Conservation (phyloP, 768 basidiomycete species). For the Termitomyces sp. region DNA sequence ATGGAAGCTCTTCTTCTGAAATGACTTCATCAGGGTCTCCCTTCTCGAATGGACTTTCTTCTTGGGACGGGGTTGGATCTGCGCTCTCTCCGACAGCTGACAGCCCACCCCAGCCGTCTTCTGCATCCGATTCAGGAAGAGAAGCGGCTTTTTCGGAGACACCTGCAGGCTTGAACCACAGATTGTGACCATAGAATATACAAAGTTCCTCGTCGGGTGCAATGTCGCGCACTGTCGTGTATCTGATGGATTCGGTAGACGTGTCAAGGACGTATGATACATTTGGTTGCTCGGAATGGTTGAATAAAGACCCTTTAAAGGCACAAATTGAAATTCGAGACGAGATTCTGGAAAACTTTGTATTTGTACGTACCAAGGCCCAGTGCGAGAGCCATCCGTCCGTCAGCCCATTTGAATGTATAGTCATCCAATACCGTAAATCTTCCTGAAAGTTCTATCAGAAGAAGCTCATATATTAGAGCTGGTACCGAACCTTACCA, state of each 20-base stretch:
- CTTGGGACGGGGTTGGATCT: slow-evolving; percentile 9
- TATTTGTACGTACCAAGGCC: slow-evolving; percentile 57
- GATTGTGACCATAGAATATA: slow-evolving; percentile 71
- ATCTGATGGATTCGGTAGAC: slow-evolving; percentile 58
- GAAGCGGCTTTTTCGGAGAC: not conserved
- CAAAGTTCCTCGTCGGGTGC: slow-evolving; percentile 69
- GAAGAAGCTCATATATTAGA: not conserved
- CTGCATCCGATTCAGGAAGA: slow-evolving; percentile 17
- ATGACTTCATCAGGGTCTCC: slow-evolving; percentile 49
- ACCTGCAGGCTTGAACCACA: slow-evolving; percentile 59
- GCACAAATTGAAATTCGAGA: slow-evolving; percentile 1
- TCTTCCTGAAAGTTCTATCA: slow-evolving; percentile 25
- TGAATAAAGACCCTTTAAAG: slow-evolving; percentile 72
- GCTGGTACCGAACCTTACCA: slow-evolving; percentile 29
- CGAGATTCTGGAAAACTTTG: not conserved
- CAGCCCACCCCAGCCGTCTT: slow-evolving; percentile 50
- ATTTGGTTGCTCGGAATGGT: slow-evolving; percentile 71
- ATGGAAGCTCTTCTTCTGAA: slow-evolving; percentile 62
- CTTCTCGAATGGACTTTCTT: slow-evolving; percentile 28
- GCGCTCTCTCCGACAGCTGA: slow-evolving; percentile 23
- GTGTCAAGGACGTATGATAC: slow-evolving; percentile 61
- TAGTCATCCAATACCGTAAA: slow-evolving; percentile 73
- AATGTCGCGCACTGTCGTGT: slow-evolving; percentile 54
- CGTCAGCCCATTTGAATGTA: slow-evolving; percentile 73
- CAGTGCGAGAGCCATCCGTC: slow-evolving; percentile 73